phyloP scores from a whole-genome alignment of 2,329 filamentous ascomycete species.

The Cladosporium sp. region DNA sequence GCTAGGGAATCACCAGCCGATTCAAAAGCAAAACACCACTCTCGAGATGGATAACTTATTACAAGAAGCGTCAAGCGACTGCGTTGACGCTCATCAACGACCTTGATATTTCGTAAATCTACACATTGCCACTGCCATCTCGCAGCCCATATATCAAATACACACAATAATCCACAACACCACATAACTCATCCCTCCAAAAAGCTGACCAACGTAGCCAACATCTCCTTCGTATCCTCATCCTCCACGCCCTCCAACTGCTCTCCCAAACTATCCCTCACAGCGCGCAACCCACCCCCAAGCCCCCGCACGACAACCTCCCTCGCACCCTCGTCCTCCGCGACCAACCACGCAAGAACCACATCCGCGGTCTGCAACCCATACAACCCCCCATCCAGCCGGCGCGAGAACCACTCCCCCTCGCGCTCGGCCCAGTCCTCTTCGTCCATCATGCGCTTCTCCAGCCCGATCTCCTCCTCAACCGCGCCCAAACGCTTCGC shows the following conservation, averaged over 20 bases:
- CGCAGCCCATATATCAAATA: background rate
- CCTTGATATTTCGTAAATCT: too few relatives aligned
- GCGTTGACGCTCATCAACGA: background rate
- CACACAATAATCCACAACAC: background rate
- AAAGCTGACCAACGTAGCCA: conserved; percentile 55
- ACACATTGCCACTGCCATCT: background rate
- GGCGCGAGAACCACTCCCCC: conserved; percentile 67
- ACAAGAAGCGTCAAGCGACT: background rate
- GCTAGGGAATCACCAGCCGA: too few relatives aligned
- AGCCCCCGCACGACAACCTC: conserved; percentile 61
- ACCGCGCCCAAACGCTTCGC: conserved; percentile 57
- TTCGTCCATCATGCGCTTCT: conserved; percentile 51
- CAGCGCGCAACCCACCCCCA: conserved; percentile 54
- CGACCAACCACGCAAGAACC: conserved; percentile 83
- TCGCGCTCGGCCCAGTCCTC: conserved; percentile 60
- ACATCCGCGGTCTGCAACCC: conserved; percentile 79
- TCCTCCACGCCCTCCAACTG: conserved; percentile 58
- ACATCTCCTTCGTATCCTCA: conserved; percentile 56
- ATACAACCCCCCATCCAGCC: conserved; percentile 81
- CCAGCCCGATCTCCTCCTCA: conserved; percentile 58
- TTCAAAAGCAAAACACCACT: too few relatives aligned
- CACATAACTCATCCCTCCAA: conserved; percentile 4
- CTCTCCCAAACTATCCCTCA: conserved; percentile 66
- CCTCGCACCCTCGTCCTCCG: conserved; percentile 76
- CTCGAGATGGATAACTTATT: background rate